phyloP scores from a whole-genome alignment of 129 eudicot genomes.

The Sambucus nigra region DNA sequence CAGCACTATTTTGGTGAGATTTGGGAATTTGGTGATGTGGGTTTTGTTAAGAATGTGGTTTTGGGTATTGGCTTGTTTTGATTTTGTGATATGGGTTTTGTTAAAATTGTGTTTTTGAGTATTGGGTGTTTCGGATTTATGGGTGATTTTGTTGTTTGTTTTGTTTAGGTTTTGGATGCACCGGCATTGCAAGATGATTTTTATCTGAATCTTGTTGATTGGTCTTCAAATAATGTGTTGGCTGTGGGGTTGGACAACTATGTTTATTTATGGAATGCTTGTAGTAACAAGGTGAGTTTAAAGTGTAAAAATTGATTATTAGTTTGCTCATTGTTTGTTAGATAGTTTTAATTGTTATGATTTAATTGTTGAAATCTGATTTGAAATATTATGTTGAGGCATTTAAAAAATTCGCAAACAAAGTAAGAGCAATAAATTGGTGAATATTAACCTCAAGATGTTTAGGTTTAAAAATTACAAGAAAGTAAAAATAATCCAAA shows the following conservation, averaged over 20 bases:
- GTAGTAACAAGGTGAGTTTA: conserved; percentile 83
- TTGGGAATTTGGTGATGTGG: conserved; percentile 2
- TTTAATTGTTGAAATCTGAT: too few relatives aligned
- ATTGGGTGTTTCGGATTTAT: neutral
- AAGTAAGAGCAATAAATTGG: too few relatives aligned
- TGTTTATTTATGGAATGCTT: conserved; percentile 96
- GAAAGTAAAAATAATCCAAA: too few relatives aligned
- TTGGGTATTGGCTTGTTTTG: too few relatives aligned
- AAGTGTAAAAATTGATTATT: too few relatives aligned
- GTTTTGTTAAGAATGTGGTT: neutral
- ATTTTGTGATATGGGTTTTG: neutral
- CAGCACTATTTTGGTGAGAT: too few relatives aligned
- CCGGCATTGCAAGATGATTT: conserved; percentile 99
- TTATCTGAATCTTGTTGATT: conserved; percentile 89
- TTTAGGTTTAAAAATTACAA: too few relatives aligned
- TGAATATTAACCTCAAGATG: too few relatives aligned
- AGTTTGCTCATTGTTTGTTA: too few relatives aligned
- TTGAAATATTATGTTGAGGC: too few relatives aligned
- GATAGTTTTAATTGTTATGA: too few relatives aligned
- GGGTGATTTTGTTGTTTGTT: neutral
- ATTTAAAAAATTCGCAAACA: too few relatives aligned
- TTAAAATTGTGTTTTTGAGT: conserved; percentile 1
- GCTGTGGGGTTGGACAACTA: conserved; percentile 92
- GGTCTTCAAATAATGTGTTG: conserved; percentile 86
- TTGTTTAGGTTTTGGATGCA: conserved; percentile 85